These are phyloP conservation scores for Neurospora intermedia DNA, from an alignment of 495 filamentous ascomycete species.

Conservation along the genomic window DNA sequence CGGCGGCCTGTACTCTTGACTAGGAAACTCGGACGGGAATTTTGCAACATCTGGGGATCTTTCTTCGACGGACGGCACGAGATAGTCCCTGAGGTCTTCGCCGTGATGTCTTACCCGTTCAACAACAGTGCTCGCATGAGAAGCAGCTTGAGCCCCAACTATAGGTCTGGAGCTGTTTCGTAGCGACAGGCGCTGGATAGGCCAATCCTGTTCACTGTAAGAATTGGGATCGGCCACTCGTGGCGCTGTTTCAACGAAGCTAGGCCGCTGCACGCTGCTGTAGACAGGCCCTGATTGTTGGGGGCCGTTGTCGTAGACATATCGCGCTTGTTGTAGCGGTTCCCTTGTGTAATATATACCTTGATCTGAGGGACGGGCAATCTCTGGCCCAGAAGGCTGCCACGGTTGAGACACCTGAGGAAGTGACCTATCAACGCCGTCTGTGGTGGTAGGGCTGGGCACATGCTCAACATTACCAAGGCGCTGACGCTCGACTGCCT, in stretches of 20 bases:
- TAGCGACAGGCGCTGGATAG: neutral
- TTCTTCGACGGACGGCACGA: conserved; percentile 33
- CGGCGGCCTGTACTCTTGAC: neutral
- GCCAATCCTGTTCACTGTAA: conserved; percentile 1
- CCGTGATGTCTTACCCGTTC: conserved; percentile 10
- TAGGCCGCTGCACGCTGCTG: neutral
- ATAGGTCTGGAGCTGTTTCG: conserved; percentile 8
- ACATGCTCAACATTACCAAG: conserved; percentile 3
- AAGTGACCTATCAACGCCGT: conserved; percentile 1
- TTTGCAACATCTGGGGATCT: conserved; percentile 15
- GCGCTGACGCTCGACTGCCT: conserved; percentile 21
- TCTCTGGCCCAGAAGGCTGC: neutral
- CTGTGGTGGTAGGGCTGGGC: neutral
- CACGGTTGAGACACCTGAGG: conserved; percentile 4
- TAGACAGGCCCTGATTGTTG: neutral
- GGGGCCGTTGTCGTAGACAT: neutral
- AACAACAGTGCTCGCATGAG: neutral
- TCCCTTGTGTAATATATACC: neutral
- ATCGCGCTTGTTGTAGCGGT: neutral
- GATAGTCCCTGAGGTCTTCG: conserved; percentile 27
- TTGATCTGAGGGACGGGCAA: neutral
- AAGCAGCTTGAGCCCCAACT: conserved; percentile 9
- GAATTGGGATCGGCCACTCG: neutral
- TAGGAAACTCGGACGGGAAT: conserved; percentile 3
- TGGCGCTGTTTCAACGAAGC: neutral